Percentiles rank a stretch among this genome's conserved stretches.
phyloP scores from a whole-genome alignment of 129 eudicot species.

The Scalesia atractyloides region DNA sequence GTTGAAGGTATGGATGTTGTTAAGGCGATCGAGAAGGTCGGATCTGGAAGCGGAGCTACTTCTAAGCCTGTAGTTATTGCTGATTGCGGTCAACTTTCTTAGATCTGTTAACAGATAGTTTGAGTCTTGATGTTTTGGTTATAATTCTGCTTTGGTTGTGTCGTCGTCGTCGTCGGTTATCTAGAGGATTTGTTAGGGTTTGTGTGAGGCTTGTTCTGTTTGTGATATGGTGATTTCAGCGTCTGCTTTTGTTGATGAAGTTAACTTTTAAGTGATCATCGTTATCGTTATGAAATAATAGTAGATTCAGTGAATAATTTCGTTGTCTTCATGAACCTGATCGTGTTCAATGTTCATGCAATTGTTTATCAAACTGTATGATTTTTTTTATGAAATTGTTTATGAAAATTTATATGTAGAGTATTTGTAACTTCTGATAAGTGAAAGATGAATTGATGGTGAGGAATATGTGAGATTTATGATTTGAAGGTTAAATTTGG shows the following conservation, averaged over 20 bases:
- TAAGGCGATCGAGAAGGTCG: slow-evolving; percentile 52
- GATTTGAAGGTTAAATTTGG: background rate
- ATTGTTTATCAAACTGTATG: background rate
- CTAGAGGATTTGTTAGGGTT: slow-evolving; percentile 9
- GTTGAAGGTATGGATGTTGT: slow-evolving; percentile 59
- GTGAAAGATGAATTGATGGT: too few species aligned
- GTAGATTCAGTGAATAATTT: slow-evolving; percentile 8
- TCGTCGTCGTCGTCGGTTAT: slow-evolving; percentile 8
- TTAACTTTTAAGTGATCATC: slow-evolving; percentile 16
- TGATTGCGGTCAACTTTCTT: slow-evolving; percentile 51
- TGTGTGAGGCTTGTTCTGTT: slow-evolving; percentile 25
- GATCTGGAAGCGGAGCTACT: slow-evolving; percentile 42
- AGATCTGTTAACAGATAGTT: slow-evolving; percentile 15
- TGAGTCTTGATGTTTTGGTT: slow-evolving; percentile 8
- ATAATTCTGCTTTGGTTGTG: background rate
- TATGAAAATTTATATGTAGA: too few species aligned
- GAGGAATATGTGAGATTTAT: too few species aligned
- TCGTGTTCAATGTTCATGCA: background rate
- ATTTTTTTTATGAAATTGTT: too few species aligned
- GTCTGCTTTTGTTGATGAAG: slow-evolving; percentile 23
- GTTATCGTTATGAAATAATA: slow-evolving; percentile 27
- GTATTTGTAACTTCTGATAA: too few species aligned
- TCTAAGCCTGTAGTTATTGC: slow-evolving; percentile 44
- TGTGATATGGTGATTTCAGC: slow-evolving; percentile 27
- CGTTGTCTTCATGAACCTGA: background rate